Base-by-base conservation (phyloP, 1,284 basidiomycete genomes). In the Cutaneotrichosporon sp. region DNA sequence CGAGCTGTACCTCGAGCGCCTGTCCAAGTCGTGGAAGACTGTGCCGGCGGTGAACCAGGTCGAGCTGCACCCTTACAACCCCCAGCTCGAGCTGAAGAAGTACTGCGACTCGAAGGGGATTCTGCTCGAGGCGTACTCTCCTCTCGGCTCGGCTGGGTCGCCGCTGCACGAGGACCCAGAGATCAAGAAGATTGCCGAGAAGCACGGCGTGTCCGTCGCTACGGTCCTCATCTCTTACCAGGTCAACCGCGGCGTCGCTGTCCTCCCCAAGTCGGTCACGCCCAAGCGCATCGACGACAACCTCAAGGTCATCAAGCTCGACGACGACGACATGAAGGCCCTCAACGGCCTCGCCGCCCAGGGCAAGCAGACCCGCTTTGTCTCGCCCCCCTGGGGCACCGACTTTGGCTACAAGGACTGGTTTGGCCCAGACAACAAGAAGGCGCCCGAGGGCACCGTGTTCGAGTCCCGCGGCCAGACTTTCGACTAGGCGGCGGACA, bases 111-210 rank as follows among this genome's bases (percentile, higher is more conserved):
- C 78, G 34, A 83, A 88, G 69, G 79, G 78, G 34, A 91, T 93
- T 63, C 74, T 84, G 23, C 77, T 87, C 1, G 81, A 90, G 70
- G 88, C 88, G 0, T 92, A 90, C 74, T 89, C 86, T 9, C 90
- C 90, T 4, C 80, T 91, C 26, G 89, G 89, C 5, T 88, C 86
- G 17, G 82, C 83, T 8, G 68, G 71, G 62, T 75, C 76, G 4
- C 86, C 87, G 2, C 75, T 92, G n/a, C 74, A 88, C 51, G 72
- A 73, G 15, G 88, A 93, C 67, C 80, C 84, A 48, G 79, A 80
- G 15, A 81, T 88, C 14, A 58, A 76, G n/a, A 77, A 78, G 56
- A 80, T 90, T 52, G 87, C 86, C 4, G 66, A 78, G 57, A 84
- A 83, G 70, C 78, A 87, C 69, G 72, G 72, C 5, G 73, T 85